Percentiles rank a stretch among this genome's conserved stretches.
These are phyloP conservation scores for Raffaelea ambrosiae DNA, from an alignment of 2,329 filamentous ascomycete species.

Conservation along the genomic window DNA sequence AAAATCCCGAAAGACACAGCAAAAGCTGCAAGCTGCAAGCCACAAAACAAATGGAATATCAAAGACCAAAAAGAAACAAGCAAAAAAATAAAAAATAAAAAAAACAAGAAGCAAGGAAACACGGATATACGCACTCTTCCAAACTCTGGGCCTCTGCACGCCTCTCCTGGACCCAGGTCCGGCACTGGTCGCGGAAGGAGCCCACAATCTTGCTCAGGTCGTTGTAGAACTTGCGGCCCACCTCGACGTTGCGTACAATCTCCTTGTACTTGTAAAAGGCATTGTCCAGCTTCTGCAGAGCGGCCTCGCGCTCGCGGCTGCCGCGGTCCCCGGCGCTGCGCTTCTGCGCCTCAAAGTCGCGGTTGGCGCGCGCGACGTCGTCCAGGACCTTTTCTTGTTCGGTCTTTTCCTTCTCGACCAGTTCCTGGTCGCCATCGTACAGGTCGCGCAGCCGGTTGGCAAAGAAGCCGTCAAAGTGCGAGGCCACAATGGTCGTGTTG, in stretches of 20 bases:
- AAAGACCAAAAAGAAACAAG: constrained; percentile 17
- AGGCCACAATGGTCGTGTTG: constrained; percentile 73
- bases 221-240: constrained; percentile 93
- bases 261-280: constrained; percentile 97
- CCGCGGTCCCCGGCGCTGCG: constrained; percentile 50
- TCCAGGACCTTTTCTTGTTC: constrained; percentile 68
- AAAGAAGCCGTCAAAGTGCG: constrained; percentile 89
- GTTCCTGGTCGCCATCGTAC: constrained; percentile 71
- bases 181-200: constrained; percentile 67
- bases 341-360: constrained; percentile 65
- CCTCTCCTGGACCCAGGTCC: constrained; percentile 70
- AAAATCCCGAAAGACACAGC: too few relatives aligned
- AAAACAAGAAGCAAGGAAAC: not conserved
- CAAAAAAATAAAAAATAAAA: not conserved
- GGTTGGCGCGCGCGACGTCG: constrained; percentile 67
- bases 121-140: constrained; percentile 53
- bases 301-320: constrained; percentile 69
- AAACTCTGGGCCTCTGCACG: constrained; percentile 71
- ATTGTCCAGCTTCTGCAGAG: constrained; percentile 79
- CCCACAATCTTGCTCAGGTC: constrained; percentile 83
- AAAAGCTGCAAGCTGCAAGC: too few relatives aligned
- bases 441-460: constrained; percentile 65
- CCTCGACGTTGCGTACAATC: constrained; percentile 83
- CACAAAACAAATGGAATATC: not conserved
- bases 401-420: constrained; percentile 59